A percentile compares a stretch with the other conserved stretches of the same genome.
Conservation (phyloP, 306 rosid genomes). For the Malus domestica region ASM211411v1 NC_041803.1:24242501-24243000, state of each 20-base stretch:
- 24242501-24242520: conserved; percentile 16
- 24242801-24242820: background rate
- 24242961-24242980: background rate
- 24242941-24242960: background rate
- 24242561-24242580: conserved; percentile 46
- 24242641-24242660: conserved; percentile 84
- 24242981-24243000: background rate
- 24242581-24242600: background rate
- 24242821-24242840: conserved; percentile 18
- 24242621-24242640: conserved; percentile 28
- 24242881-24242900: background rate
- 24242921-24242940: background rate
- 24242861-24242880: conserved; percentile 7
- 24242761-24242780: background rate
- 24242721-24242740: background rate
- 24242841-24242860: conserved; percentile 31
- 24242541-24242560: conserved; percentile 42
- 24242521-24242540: background rate
- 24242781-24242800: background rate
- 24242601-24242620: conserved; percentile 1
- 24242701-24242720: conserved; percentile 12
- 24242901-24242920: background rate
- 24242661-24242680: conserved; percentile 23
- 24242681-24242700: background rate
- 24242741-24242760: background rate